phyloP scores from a whole-genome alignment of 768 basidiomycete species.

The Cyathus striatus region DNA sequence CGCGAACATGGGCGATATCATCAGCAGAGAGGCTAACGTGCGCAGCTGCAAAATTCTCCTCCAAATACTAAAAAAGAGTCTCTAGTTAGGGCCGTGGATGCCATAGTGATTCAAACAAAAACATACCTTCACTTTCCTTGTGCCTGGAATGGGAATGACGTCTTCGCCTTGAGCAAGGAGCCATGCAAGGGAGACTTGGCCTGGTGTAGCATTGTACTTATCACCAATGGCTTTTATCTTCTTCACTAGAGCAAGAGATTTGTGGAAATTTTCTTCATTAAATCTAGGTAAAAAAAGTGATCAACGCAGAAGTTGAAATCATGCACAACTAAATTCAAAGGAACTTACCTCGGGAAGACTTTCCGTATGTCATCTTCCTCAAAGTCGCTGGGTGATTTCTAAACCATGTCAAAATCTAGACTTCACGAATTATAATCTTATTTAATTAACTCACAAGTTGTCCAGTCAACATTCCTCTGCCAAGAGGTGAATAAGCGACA shows the following conservation, averaged over 20 bases:
- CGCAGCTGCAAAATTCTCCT: too few relatives aligned
- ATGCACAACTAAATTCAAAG: neutral
- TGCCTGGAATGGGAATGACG: conserved; percentile 45
- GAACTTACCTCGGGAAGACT: conserved; percentile 23
- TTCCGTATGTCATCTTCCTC: conserved; percentile 34
- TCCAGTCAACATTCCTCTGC: conserved; percentile 47
- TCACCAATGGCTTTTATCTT: conserved; percentile 29
- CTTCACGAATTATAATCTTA: neutral
- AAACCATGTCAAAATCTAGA: neutral
- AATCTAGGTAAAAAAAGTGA: conserved; percentile 17
- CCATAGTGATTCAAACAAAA: too few relatives aligned
- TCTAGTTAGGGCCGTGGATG: too few relatives aligned
- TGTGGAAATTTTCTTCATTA: conserved; percentile 40
- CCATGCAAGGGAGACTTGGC: conserved; percentile 48
- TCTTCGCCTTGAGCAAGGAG: conserved; percentile 41
- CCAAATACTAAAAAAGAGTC: too few relatives aligned
- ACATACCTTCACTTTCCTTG: conserved; percentile 31
- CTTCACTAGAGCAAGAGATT: conserved; percentile 34
- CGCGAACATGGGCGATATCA: too few relatives aligned
- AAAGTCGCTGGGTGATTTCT: conserved; percentile 33
- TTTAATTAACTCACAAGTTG: conserved; percentile 23
- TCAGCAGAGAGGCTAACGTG: too few relatives aligned
- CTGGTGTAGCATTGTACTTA: conserved; percentile 34
- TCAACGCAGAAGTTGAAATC: conserved; percentile 5
- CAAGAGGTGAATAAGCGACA: conserved; percentile 49